Conservation (phyloP, 805 yeast genomes). For the Clavispora carvajalis region DNA sequence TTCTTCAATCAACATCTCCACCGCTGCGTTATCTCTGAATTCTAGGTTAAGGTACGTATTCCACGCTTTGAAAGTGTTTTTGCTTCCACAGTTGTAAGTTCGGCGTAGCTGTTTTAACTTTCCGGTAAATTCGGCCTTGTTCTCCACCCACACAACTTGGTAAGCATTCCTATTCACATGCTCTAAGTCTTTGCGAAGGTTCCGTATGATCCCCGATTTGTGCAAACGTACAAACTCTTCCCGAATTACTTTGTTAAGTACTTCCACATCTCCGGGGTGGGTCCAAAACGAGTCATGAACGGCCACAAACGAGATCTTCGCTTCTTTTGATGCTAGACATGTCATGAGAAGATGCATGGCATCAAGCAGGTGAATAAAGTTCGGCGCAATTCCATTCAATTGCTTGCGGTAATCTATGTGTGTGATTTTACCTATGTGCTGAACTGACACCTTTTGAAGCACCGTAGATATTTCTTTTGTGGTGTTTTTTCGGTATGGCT, state of each 20-base stretch:
- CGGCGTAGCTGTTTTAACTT: conserved; percentile 7
- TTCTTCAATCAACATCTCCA: conserved; percentile 13
- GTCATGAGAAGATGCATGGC: conserved; percentile 37
- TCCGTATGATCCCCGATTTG: conserved; percentile 19
- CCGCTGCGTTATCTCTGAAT: conserved; percentile 4
- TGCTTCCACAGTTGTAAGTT: conserved; percentile 7
- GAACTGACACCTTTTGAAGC: conserved; percentile 20
- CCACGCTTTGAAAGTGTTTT: neutral
- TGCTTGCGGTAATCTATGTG: conserved; percentile 27
- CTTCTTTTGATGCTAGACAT: conserved; percentile 17
- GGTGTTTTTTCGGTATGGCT: conserved; percentile 23
- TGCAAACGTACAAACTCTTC: conserved; percentile 34
- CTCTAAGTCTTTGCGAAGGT: conserved; percentile 23
- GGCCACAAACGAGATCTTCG: conserved; percentile 26
- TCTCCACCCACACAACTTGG: conserved; percentile 32
- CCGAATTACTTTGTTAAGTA: conserved; percentile 23
- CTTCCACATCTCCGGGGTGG: conserved; percentile 25
- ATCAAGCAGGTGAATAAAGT: conserved; percentile 40
- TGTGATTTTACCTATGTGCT: conserved; percentile 16
- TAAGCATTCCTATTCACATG: conserved; percentile 18
- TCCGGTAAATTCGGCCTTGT: conserved; percentile 6
- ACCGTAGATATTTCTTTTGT: conserved; percentile 15
- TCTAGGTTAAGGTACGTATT: conserved; percentile 9
- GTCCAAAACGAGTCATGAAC: conserved; percentile 46
- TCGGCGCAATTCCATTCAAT: conserved; percentile 37